A percentile compares a stretch with the other conserved stretches of the same genome.
Conservation (phyloP, 78 protist genomes). For the Dictyostelium citrinum region DNA sequence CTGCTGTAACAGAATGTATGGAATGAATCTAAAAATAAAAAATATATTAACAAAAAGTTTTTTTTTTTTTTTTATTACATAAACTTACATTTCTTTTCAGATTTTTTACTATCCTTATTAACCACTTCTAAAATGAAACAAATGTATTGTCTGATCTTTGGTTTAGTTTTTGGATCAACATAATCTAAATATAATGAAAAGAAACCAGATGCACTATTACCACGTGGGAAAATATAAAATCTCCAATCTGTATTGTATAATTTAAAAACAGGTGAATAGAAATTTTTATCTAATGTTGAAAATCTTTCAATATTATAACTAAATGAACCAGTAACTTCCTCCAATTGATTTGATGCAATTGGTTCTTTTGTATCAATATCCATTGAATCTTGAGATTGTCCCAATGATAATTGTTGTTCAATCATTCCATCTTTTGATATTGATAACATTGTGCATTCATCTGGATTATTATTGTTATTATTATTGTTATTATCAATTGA, state of each 20-base stretch:
- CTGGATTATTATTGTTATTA: not conserved
- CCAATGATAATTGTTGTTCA: not conserved
- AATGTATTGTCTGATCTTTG: conserved; percentile 74
- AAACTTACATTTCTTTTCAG: conserved; percentile 68
- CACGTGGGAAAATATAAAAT: conserved; percentile 71
- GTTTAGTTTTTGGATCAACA: conserved; percentile 61
- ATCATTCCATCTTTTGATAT: not conserved
- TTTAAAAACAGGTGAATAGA: conserved; percentile 63
- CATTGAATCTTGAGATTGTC: not conserved
- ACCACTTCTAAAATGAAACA: conserved; percentile 70
- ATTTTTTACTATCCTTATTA: conserved; percentile 50
- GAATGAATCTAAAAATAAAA: conserved; percentile 25
- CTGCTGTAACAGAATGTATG: conserved; percentile 76
- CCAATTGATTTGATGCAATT: not conserved
- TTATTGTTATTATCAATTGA: not conserved
- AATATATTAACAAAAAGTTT: not conserved
- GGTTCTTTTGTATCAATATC: not conserved
- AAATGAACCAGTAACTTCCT: conserved; percentile 41
- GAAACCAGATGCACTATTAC: conserved; percentile 50
- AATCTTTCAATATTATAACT: conserved; percentile 32
- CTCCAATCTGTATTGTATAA: conserved; percentile 50
- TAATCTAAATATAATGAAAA: conserved; percentile 65
- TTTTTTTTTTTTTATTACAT: not conserved
- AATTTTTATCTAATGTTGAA: conserved; percentile 39
- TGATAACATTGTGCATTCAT: not conserved